Percentiles rank a stretch among this genome's conserved stretches.
Evolutionary conservation across 208 protist species (phyloP).

Genomic region (Leishmania amazonensis): DNA sequence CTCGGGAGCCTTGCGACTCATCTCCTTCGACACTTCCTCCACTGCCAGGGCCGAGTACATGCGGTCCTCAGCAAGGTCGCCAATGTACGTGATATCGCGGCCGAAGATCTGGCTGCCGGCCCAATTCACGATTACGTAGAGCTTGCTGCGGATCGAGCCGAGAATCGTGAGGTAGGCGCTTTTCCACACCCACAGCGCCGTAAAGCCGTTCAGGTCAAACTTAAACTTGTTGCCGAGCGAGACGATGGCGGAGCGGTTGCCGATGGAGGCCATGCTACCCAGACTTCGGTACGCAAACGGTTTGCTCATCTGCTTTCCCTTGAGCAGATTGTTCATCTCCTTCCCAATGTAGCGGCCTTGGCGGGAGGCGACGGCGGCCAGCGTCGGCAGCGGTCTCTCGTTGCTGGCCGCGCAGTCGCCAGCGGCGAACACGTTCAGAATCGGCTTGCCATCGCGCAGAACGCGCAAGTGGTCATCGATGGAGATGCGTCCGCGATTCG

Average conservation of each 20-base stretch:
- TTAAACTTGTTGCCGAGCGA: constrained; percentile 57
- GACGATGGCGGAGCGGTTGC: constrained; percentile 68
- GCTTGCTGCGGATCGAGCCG: constrained; percentile 75
- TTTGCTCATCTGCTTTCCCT: constrained; percentile 19
- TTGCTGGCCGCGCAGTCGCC: constrained; percentile 83
- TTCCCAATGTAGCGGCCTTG: constrained; percentile 81
- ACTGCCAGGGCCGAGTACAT: constrained; percentile 62
- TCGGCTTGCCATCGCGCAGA: constrained; percentile 60
- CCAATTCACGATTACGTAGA: constrained; percentile 90
- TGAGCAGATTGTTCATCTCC: constrained; percentile 60
- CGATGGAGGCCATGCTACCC: constrained; percentile 82
- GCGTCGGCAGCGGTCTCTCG: constrained; percentile 62
- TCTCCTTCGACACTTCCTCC: constrained; percentile 66
- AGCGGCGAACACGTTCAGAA: constrained; percentile 81
- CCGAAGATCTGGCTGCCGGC: constrained; percentile 75
- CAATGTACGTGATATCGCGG: constrained; percentile 87
- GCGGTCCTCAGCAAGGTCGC: constrained; percentile 75
- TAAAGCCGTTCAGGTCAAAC: constrained; percentile 75
- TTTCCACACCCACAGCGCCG: constrained; percentile 84
- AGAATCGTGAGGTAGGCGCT: constrained; percentile 89
- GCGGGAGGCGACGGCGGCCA: constrained; percentile 83
- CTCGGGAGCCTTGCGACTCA: constrained; percentile 43
- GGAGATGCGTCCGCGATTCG: constrained; percentile 62
- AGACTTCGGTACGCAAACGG: constrained; percentile 82
- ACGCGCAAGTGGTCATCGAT: constrained; percentile 77